A percentile compares a stretch with the other conserved stretches of the same genome.
Evolutionary conservation across 2,329 filamentous ascomycete genomes (phyloP).

Genomic region (Peltaster fructicola): DNA sequence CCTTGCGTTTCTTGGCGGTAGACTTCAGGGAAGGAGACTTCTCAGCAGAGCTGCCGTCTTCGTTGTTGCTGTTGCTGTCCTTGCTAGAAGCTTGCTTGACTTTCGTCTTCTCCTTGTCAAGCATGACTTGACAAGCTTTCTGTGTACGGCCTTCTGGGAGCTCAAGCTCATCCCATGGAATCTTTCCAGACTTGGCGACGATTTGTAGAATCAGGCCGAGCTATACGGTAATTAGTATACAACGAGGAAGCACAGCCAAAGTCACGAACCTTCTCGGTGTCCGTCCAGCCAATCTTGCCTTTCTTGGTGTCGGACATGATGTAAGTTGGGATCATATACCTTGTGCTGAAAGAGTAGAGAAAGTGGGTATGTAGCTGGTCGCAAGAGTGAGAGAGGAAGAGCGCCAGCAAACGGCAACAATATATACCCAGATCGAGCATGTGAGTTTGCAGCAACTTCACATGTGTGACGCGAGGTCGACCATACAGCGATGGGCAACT

Average conservation of each 20-base stretch:
- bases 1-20: no score
- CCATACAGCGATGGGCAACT: no score
- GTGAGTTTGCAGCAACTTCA: no score
- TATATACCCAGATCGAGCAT: no score
- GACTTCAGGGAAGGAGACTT: no score
- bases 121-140: conserved; percentile 14
- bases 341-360: conserved; percentile 2
- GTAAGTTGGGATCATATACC: conserved; percentile 1
- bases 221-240: conserved; percentile 5
- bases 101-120: conserved; percentile 17
- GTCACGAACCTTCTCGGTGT: conserved; percentile 15
- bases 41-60: no score
- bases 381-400: conserved; percentile 4
- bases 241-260: conserved; percentile 1
- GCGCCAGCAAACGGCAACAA: conserved; percentile 1
- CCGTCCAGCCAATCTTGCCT: conserved; percentile 12
- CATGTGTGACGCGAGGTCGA: no score
- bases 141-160: conserved; percentile 16
- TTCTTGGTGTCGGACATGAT: conserved; percentile 10
- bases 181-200: conserved; percentile 8
- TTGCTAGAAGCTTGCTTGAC: conserved; percentile 10
- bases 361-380: neutral
- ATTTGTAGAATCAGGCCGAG: conserved; percentile 15
- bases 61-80: no score
- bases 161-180: conserved; percentile 14